Evolutionary conservation across 1,284 basidiomycete genomes (phyloP), one percentile per base, ranked within the genome.

Genomic region (Ganoderma boninense): DNA sequence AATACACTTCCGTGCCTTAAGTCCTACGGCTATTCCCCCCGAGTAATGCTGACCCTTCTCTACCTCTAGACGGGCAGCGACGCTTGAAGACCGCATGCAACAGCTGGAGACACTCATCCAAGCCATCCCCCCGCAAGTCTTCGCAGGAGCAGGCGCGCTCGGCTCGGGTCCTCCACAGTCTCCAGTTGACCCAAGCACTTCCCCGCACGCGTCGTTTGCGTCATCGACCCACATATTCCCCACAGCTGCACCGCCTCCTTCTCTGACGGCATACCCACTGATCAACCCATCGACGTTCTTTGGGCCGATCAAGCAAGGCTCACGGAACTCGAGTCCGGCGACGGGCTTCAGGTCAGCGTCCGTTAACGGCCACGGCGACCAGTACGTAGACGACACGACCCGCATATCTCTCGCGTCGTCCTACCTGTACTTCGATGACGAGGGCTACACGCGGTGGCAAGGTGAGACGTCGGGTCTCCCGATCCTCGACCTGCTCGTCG

Each of bases 401-500:
- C 86, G 88, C 26, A 86, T 89, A 79, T 89, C 90, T 0, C 79
- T 93, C 46, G 87, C 90, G 0, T 90, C 92, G 0, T 92, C 92
- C 0, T 95, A 95, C 78, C 85, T 95, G 26, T 95, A 95, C 77
- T 89, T 93, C 69, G 93, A 95, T 73, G 93, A 95, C 77, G 92
- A 94, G 78, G 93, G 93, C 0, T 92, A 90, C 77, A 93, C 93
- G 0, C 84, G 93, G 68, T 95, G 93, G 93, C 93, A 95, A 82
- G 95, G 95, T 43, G 95, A 96, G 77, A 95, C 95, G 0, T 97
- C 95, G 2, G 95, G 95, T 18, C 87, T 97, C 2, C 95, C 95
- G 2, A 87, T 97, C 16, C 87, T 97, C 40, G 94, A 96, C 77
- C 82, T 95, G 10, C 83, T 97, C 38, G 87, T 95, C 29, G 94